phyloP scores from a whole-genome alignment of 2,329 filamentous ascomycete species.

The Penicillium sp. region DNA sequence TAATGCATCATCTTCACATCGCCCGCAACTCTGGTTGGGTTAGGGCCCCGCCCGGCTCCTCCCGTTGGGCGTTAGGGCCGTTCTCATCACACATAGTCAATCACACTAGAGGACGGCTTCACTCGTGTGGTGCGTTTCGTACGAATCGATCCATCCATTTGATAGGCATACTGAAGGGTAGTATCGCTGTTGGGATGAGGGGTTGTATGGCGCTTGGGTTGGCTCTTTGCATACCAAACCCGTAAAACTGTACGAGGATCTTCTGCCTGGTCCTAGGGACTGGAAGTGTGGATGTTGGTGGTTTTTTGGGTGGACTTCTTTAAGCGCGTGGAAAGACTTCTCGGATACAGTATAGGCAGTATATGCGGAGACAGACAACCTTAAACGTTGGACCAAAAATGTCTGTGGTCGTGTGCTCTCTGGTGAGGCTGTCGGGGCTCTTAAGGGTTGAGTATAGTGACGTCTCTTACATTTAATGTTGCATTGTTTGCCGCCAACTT shows the following conservation, averaged over 20 bases:
- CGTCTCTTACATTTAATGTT: not conserved
- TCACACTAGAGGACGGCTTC: not conserved
- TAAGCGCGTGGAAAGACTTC: not conserved
- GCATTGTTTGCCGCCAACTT: not conserved
- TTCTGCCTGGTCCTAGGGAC: not conserved
- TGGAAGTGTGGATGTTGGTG: not conserved
- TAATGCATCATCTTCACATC: constrained; percentile 30
- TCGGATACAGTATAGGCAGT: no score
- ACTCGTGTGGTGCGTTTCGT: not conserved
- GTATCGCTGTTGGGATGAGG: not conserved
- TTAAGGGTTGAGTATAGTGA: not conserved
- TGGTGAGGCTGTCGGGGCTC: not conserved
- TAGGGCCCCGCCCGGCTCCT: constrained; percentile 22
- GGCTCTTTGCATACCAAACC: not conserved
- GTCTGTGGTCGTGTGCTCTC: not conserved
- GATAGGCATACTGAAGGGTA: not conserved
- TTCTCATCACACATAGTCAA: constrained; percentile 21
- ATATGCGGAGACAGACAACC: not conserved
- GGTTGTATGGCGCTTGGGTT: not conserved
- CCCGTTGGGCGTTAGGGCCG: constrained; percentile 22
- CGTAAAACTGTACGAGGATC: not conserved
- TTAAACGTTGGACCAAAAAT: not conserved
- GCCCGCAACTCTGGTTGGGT: constrained; percentile 20
- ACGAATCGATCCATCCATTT: not conserved
- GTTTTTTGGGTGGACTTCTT: not conserved